Evolutionary conservation across 1,284 basidiomycete species (phyloP), one percentile per base, ranked within the genome.

Genomic region (Apiotrichum veenhuisii): DNA sequence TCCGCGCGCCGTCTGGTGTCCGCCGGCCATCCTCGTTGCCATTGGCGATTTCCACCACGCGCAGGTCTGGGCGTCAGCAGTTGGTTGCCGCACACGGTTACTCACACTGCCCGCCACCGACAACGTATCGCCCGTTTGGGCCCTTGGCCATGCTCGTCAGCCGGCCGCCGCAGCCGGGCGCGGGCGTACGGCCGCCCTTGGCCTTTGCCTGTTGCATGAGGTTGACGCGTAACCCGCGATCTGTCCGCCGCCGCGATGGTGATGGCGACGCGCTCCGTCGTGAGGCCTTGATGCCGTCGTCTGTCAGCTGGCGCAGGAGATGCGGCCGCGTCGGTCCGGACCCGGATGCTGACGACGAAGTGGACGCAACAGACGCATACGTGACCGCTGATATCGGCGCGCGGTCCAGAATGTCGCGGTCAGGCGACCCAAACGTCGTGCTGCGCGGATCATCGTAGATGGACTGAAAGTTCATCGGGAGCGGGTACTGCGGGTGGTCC

Each of bases 81-180:
- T n/a, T n/a, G n/a, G n/a, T n/a, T n/a, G 34, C 23, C 25, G 17
- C 8, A 17, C 30, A 1, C 5, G 18, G 9, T 12, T 4, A 68
- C 74, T 62, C 58, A 77, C 74, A 72, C 53, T 76, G 74, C 15
- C 71, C 70, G 17, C 74, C 76, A 12, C 75, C 76, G 5, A 77
- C 63, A 3, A 67, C 74, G 47, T 70, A 74, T 18, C 60, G 64
- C 2, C 72, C 73, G 9, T 65, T 62, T 5, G 71, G 67, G 7
- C 75, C 75, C 50, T 66, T 61, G 7, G 71, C 74, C 72, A 77
- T 75, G 25, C 67, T 66, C 20, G 60, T 73, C 43, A 76, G 54
- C 42, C 71, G 62, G 7, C 69, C 59, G 12, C 58, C 61, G 8
- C 59, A 59, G 2, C 65, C 54, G 7, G 59, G 58, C 9, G 61